phyloP scores from a whole-genome alignment of 768 basidiomycete genomes.

The Leccinum arenicola region DNA sequence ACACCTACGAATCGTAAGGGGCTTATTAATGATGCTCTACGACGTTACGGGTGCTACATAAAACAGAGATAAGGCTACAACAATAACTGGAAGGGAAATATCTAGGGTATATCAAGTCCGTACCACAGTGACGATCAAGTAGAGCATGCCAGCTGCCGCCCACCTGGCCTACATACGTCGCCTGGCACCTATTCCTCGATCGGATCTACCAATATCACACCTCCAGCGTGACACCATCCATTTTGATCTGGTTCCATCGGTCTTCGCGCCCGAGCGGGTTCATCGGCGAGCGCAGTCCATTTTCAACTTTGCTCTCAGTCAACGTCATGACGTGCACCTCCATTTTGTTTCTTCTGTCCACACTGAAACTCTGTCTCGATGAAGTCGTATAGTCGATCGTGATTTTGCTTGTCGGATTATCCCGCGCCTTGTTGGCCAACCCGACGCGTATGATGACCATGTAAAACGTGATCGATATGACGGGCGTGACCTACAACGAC shows the following conservation, averaged over 20 bases:
- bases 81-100: background rate
- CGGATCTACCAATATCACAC: background rate
- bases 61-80: background rate
- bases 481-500: slow-evolving; percentile 32
- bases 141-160: background rate
- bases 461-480: slow-evolving; percentile 42
- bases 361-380: background rate
- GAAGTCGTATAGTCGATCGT: background rate
- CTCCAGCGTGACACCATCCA: background rate
- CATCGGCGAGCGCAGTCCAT: background rate
- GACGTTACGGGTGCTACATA: background rate
- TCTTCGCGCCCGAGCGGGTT: background rate
- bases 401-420: background rate
- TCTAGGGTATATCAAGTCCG: background rate
- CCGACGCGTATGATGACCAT: slow-evolving; percentile 42
- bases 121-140: background rate
- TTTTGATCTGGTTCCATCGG: background rate
- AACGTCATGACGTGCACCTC: slow-evolving; percentile 6
- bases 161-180: background rate
- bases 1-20: background rate
- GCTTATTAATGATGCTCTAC: background rate
- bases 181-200: background rate
- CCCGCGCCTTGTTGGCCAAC: slow-evolving; percentile 3
- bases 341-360: slow-evolving; percentile 4
- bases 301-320: slow-evolving; percentile 1